Base-by-base conservation (phyloP, 371 early-diverging fungal genomes). In the Catenaria anguillulae region DNA sequence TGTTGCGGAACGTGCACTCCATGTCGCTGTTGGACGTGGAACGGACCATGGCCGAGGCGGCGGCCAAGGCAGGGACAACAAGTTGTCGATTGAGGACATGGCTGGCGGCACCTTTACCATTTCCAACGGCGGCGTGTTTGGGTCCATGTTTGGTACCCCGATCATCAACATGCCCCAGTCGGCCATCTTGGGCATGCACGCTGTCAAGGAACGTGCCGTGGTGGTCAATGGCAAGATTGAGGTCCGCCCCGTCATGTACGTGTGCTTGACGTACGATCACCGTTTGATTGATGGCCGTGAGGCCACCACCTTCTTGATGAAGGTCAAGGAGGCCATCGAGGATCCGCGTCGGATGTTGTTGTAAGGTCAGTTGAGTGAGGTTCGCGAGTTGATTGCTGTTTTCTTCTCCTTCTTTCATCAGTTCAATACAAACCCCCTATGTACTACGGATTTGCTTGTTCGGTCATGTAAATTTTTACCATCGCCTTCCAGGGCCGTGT, bases 61-160 rank as follows among this genome's bases (percentile, higher is more conserved):
- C 92, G 60, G 78, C 81, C 70, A 92, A 92, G 80, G 97, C 97
- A 84, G 90, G 62, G 90, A 90, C 66, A 90, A 90, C 75, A 86
- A 86, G 70, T 88, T 97, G 73, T 85, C 95, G 33, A 84, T 95
- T 67, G 95, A 97, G 77, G 96, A 97, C 70, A 79, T 97, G 82
- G 82, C 89, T 61, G 97, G 97, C 63, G 97, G 97, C 62, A 97
- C 97, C 54, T 97, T 97, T 75, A 97, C 97, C 68, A 92, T 97
- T 63, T 92, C 93, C 55, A 97, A 97, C 80, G 97, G 96, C 68
- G 97, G 97, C 61, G 92, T 94, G 50, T 95, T 92, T 74, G 97
- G 97, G 37, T 93, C 93, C 35, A 74, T 97, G 68, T 84, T 84
- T 76, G 97, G 96, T 60, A 97, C 97, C 24, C 97, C 97, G 60